Conservation (phyloP, 2,329 filamentous ascomycete species). For the Fusarium floridanum region DNA sequence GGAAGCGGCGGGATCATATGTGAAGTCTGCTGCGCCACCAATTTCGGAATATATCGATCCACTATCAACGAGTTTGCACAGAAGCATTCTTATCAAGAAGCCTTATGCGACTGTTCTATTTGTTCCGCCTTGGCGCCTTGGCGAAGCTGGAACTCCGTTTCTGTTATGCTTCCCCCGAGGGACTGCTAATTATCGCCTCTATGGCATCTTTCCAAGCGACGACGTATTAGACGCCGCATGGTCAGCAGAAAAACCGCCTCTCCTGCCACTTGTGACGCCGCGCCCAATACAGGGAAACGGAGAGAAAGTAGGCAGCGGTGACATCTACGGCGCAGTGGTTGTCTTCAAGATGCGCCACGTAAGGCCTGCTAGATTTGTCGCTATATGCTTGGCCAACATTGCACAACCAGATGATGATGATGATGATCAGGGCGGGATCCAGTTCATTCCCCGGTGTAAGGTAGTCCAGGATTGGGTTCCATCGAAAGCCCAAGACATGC, state of each 20-base stretch:
- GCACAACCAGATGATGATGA: not conserved
- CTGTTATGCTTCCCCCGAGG: not conserved
- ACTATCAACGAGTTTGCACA: not conserved
- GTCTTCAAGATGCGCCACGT: not conserved
- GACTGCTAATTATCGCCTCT: not conserved
- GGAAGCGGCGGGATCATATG: not conserved
- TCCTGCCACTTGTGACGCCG: not conserved
- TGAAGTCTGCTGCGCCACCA: accelerated
- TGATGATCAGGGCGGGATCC: not conserved
- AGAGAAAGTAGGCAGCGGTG: not conserved
- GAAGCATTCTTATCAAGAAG: not conserved
- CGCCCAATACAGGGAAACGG: not conserved
- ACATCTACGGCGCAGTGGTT: not conserved
- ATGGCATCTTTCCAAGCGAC: not conserved
- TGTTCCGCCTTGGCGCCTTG: not conserved
- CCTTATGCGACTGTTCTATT: not conserved
- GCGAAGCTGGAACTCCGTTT: not conserved
- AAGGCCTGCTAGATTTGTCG: not conserved
- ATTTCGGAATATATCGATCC: not conserved
- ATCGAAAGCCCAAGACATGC: not conserved
- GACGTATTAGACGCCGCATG: not conserved
- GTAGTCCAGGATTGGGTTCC: not conserved
- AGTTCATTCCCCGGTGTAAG: not conserved
- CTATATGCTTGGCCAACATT: not conserved
- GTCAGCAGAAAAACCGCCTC: not conserved